These are phyloP conservation scores for Entelexis sorbosivorans DNA, from an alignment of 1,139 yeast genomes.

Conservation along the genomic window DNA sequence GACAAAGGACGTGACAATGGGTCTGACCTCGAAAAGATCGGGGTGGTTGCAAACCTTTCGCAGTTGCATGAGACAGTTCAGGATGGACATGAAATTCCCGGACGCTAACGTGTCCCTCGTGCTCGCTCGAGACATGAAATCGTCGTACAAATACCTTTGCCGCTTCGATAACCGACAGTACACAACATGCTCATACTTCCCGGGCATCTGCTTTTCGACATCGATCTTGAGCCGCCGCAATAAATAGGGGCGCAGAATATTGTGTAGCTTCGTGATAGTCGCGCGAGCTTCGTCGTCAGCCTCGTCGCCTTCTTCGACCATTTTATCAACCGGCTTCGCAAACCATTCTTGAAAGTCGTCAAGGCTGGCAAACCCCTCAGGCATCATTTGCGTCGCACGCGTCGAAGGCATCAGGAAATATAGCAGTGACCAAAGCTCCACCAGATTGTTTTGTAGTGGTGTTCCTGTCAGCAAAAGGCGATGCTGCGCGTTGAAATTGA, in stretches of 20 bases:
- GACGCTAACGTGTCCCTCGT: slow-evolving; percentile 88
- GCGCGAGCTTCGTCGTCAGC: slow-evolving; percentile 61
- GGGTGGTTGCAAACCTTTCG: slow-evolving; percentile 98
- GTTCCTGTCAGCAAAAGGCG: slow-evolving; percentile 88
- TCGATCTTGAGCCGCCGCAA: slow-evolving; percentile 87
- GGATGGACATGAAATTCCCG: slow-evolving; percentile 88
- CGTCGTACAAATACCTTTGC: slow-evolving; percentile 86
- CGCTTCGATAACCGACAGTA: slow-evolving; percentile 87
- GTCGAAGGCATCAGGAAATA: slow-evolving; percentile 93
- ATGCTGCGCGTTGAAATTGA: slow-evolving; percentile 86
- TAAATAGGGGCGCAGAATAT: slow-evolving; percentile 83
- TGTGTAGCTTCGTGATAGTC: slow-evolving; percentile 83
- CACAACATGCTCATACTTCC: slow-evolving; percentile 86
- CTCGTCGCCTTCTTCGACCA: slow-evolving; percentile 66
- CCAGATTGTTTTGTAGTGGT: slow-evolving; percentile 81
- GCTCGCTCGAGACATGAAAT: slow-evolving; percentile 93
- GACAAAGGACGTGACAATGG: slow-evolving; percentile 82
- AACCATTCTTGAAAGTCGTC: slow-evolving; percentile 98
- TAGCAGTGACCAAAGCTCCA: slow-evolving; percentile 86
- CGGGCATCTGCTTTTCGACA: slow-evolving; percentile 99
- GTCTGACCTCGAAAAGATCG: slow-evolving; percentile 90
- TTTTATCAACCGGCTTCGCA: slow-evolving; percentile 87
- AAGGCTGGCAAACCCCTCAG: slow-evolving; percentile 91
- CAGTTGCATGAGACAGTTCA: slow-evolving; percentile 94
- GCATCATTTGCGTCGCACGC: slow-evolving; percentile 58